Evolutionary conservation across 768 basidiomycete genomes (phyloP).

Genomic region (Termitomyces sp.): DNA sequence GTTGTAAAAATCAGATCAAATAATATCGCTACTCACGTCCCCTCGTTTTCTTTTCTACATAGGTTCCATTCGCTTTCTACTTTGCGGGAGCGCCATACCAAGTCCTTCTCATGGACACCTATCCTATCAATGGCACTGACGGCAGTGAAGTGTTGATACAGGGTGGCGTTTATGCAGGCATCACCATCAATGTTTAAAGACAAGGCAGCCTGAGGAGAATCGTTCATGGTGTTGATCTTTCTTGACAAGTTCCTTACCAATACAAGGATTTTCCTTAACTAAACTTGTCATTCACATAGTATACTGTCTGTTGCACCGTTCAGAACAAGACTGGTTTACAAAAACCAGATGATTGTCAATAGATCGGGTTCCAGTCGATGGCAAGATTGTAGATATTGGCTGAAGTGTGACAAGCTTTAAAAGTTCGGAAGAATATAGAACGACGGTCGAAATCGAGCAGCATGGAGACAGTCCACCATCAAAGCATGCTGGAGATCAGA

Average conservation of each 20-base stretch:
- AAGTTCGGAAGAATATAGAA: background rate
- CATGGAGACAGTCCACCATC: background rate
- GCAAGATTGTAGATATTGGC: background rate
- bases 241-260: background rate
- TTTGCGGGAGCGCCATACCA: conserved; percentile 1
- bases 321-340: background rate
- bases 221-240: background rate
- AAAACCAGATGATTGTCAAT: too few relatives aligned
- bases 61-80: conserved; percentile 5
- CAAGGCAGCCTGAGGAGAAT: background rate
- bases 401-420: background rate
- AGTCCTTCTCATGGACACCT: background rate
- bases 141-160: conserved; percentile 8
- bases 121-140: conserved; percentile 5
- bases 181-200: conserved; percentile 1
- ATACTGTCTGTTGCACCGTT: background rate
- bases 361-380: background rate
- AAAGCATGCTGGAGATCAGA: background rate
- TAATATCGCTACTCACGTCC: background rate
- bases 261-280: background rate
- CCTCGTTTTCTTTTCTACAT: background rate
- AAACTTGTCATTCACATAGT: too few relatives aligned
- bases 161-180: background rate
- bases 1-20: background rate
- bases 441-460: background rate